Evolutionary conservation across 306 rosid species (phyloP), one percentile per base, ranked within the genome.

Genomic region (Citrullus colocynthis): DNA sequence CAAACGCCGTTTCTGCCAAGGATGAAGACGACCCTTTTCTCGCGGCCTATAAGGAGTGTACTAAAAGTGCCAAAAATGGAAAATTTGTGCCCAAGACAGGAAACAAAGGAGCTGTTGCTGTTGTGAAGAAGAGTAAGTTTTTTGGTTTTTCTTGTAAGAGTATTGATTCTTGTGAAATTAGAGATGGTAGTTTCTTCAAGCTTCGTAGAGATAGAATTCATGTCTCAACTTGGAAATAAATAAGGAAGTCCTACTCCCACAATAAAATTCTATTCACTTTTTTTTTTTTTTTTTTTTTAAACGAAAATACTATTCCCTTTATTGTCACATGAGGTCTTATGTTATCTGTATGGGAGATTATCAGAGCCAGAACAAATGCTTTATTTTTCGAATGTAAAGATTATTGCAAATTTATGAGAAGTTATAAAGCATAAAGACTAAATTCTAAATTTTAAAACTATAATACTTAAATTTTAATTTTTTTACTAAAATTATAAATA

Each of bases 1-100:
- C 91, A 85, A 89, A 91, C 84, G 16, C 54, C 6, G 37, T 55
- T 74, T 93, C 93, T 0, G 82, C 79, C 51, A 93, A 91, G 83
- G 90, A 14, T 82, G 86, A 90, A 34, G 86, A 89, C 30, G 98
- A 94, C 80, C 98, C 98, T 77, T 94, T 94, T 82, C 91, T 91
- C 48, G 60, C 85, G 67, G 98, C 98, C 1, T 90, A 81, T 84
- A 91, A 88, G 67, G 90, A 90, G 81, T 90, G 97, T 77, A 85
- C 94, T 45, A 91, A 88, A 75, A 85, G 75, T 58, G 83, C 81
- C 20, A 85, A 82, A 54, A 79, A 28, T 58, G 81, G 62, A 30
- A 86, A 79, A 78, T 14, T 59, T 16, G 30, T 77, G 75, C 37
- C 37, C 37, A 58, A 78, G 36, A 62, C 62, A 80, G 62, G 42